These are phyloP conservation scores for Xylaria sp. DNA, from an alignment of 2,329 filamentous ascomycete genomes.

Conservation along the genomic window DNA sequence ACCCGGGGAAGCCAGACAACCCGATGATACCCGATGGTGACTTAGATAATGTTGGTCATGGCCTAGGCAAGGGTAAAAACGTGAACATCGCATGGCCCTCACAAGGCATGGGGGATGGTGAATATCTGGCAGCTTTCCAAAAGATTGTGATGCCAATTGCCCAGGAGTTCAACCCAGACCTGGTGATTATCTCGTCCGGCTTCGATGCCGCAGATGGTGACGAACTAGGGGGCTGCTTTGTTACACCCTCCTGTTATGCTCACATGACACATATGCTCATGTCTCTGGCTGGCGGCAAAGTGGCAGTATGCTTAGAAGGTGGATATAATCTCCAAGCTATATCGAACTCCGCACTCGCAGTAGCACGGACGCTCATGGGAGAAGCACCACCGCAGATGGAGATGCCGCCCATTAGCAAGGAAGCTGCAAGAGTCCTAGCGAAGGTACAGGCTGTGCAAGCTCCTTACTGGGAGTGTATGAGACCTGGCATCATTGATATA, in stretches of 20 bases:
- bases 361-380: slow-evolving; percentile 93
- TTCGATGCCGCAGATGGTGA: slow-evolving; percentile 97
- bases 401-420: slow-evolving; percentile 67
- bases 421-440: slow-evolving; percentile 66
- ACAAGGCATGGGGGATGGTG: slow-evolving; percentile 90
- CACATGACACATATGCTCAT: slow-evolving; percentile 99
- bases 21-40: slow-evolving; percentile 69
- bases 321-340: slow-evolving; percentile 96
- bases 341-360: slow-evolving; percentile 89
- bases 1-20: slow-evolving; percentile 75
- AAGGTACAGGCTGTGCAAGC: slow-evolving; percentile 71
- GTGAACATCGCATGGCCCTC: slow-evolving; percentile 75
- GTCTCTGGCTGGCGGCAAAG: slow-evolving; percentile 88
- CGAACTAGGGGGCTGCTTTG: slow-evolving; percentile 90
- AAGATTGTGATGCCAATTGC: slow-evolving; percentile 97
- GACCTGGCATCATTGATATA: slow-evolving; percentile 71
- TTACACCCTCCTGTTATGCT: slow-evolving; percentile 89
- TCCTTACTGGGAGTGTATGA: slow-evolving; percentile 89
- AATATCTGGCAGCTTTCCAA: slow-evolving; percentile 97
- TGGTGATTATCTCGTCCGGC: slow-evolving; percentile 94
- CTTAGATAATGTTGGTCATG: slow-evolving; percentile 68
- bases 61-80: slow-evolving; percentile 68
- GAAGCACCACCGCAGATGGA: slow-evolving; percentile 79
- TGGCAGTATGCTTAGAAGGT: slow-evolving; percentile 93
- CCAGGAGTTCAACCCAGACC: slow-evolving; percentile 89